A percentile compares a stretch with the other conserved stretches of the same genome.
Evolutionary conservation across 2,329 filamentous ascomycete species (phyloP).

Genomic region (Colletotrichum endophyticum): DNA sequence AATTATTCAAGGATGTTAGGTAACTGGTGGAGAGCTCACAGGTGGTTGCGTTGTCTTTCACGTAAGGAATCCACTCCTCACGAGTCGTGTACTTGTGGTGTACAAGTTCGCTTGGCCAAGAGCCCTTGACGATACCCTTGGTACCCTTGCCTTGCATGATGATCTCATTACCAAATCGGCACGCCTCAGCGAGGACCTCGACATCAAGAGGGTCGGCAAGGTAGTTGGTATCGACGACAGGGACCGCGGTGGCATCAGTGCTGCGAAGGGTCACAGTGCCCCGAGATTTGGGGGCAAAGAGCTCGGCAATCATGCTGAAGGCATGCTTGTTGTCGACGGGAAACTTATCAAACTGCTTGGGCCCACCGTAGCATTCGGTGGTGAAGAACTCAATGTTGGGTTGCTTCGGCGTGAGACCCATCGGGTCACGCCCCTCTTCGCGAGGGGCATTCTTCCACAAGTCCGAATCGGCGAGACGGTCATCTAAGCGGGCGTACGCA

Average conservation of each 20-base stretch:
- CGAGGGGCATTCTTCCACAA: conserved; percentile 58
- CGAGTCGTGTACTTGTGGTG: conserved; percentile 59
- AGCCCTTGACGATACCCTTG: conserved; percentile 62
- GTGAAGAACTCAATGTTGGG: conserved; percentile 68
- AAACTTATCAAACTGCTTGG: conserved; percentile 60
- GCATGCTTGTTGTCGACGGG: conserved; percentile 57
- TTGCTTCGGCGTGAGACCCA: conserved; percentile 61
- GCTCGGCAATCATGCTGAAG: conserved; percentile 63
- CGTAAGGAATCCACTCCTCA: conserved; percentile 63
- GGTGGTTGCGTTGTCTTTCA: conserved; percentile 64
- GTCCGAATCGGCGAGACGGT: conserved; percentile 58
- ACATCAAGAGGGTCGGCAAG: conserved; percentile 62
- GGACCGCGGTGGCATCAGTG: conserved; percentile 53
- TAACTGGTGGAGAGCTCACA: conserved; percentile 44
- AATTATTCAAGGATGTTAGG: not conserved
- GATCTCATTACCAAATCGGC: conserved; percentile 64
- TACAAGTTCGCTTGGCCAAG: conserved; percentile 57
- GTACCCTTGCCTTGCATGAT: conserved; percentile 61
- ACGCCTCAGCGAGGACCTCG: conserved; percentile 63
- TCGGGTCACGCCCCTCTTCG: conserved; percentile 61
- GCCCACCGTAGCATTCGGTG: conserved; percentile 66
- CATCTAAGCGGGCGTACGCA: conserved; percentile 65
- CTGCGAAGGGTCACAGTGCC: conserved; percentile 58
- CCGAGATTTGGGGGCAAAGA: conserved; percentile 62
- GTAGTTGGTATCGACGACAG: conserved; percentile 63